Conservation (phyloP, 352 stramenopile species). For the Globisporangium cederbergense region DNA sequence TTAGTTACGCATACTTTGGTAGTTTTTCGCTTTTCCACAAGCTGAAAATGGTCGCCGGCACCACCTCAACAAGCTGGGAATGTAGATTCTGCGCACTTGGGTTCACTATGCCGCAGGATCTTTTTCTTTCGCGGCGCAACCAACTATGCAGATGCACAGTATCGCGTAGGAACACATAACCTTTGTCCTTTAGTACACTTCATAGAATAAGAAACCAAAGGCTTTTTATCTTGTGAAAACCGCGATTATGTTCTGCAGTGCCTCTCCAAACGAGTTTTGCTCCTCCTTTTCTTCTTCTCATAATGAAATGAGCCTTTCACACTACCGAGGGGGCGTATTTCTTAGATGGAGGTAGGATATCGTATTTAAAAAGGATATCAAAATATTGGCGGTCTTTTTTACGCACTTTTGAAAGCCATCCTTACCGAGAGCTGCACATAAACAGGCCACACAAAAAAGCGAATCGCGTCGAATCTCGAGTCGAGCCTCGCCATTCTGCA, state of each 20-base stretch:
- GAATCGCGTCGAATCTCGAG: conserved; percentile 10
- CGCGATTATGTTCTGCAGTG: too few relatives aligned
- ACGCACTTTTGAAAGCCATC: neutral
- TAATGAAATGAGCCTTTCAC: too few relatives aligned
- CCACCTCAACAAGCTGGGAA: conserved; percentile 2
- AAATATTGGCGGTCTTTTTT: too few relatives aligned
- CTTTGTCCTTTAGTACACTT: too few relatives aligned
- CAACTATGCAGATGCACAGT: neutral
- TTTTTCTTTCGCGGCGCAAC: conserved; percentile 9
- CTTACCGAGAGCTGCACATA: neutral
- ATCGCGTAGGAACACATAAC: too few relatives aligned
- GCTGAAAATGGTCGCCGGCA: neutral
- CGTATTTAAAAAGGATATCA: too few relatives aligned
- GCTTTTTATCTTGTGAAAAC: too few relatives aligned
- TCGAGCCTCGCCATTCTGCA: neutral
- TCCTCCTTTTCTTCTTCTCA: too few relatives aligned
- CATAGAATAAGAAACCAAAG: too few relatives aligned
- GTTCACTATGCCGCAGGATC: conserved; percentile 17
- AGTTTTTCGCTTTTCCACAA: neutral
- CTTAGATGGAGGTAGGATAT: too few relatives aligned
- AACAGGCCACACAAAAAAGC: neutral
- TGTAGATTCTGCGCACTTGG: conserved; percentile 17
- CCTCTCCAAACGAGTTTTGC: too few relatives aligned
- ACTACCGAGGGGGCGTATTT: too few relatives aligned
- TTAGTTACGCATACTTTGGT: neutral